Conservation (phyloP, 208 protist species). For the Ichthyophonus hoferi region DNA sequence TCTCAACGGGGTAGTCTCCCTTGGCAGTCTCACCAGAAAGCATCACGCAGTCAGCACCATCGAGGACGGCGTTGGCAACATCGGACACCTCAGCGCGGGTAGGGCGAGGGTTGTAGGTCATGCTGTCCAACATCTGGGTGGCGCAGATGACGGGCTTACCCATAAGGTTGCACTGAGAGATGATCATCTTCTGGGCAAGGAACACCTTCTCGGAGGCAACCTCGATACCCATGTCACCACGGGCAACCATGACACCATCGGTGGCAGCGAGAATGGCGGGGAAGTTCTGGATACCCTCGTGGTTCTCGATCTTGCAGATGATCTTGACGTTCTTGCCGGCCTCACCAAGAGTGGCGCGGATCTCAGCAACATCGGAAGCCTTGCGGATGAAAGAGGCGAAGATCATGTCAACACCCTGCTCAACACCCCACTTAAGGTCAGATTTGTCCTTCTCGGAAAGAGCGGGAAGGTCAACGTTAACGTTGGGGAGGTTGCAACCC, state of each 20-base stretch:
- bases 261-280: slow-evolving; percentile 88
- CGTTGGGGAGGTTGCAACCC: slow-evolving; percentile 65
- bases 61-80: slow-evolving; percentile 95
- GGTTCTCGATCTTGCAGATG: slow-evolving; percentile 98
- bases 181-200: slow-evolving; percentile 96
- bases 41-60: slow-evolving; percentile 98
- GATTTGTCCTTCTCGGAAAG: slow-evolving; percentile 57
- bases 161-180: slow-evolving; percentile 89
- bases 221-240: slow-evolving; percentile 96
- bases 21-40: slow-evolving; percentile 96
- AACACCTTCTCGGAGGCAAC: slow-evolving; percentile 93
- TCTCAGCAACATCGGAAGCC: slow-evolving; percentile 81
- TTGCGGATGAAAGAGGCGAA: slow-evolving; percentile 96
- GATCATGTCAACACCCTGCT: slow-evolving; percentile 94
- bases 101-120: slow-evolving; percentile 90
- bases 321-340: slow-evolving; percentile 82
- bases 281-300: slow-evolving; percentile 91
- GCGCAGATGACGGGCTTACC: slow-evolving; percentile 97
- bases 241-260: slow-evolving; percentile 98
- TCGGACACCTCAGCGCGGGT: slow-evolving; percentile 95
- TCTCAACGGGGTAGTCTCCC: slow-evolving; percentile 84
- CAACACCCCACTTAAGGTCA: slow-evolving; percentile 84
- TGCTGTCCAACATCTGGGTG: slow-evolving; percentile 97
- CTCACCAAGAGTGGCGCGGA: slow-evolving; percentile 80
- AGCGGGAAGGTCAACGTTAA: slow-evolving; percentile 60